Evolutionary conservation across 2,329 filamentous ascomycete species (phyloP), one percentile per base, ranked within the genome.

Genomic region (Simplicillium sp.): DNA sequence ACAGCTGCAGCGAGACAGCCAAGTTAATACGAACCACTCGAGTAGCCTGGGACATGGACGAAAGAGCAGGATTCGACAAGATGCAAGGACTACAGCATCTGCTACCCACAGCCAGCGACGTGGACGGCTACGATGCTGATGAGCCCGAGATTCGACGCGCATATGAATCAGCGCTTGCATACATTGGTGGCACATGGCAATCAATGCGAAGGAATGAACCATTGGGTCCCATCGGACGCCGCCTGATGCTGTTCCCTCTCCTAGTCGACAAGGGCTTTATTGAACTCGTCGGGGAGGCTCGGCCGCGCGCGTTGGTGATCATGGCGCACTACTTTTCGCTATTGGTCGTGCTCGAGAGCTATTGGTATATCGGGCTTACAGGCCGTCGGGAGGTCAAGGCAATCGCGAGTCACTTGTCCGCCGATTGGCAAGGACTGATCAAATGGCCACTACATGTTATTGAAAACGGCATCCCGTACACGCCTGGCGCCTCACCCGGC

Each of bases 271-370:
- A 31, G 3, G 42, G 44, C 7, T 53, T 50, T 31, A 42, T 49
- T 8, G 36, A 37, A 12, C 37, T 49, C 20, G 49, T 53, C 6
- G 49, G 44, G 16, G 46, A 51, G 42, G 34, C 36, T 34, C 44
- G 49, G 6, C 49, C 51, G 12, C 41, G 51, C 9, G 48, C 50
- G 5, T 45, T 53, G 4, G 45, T 52, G 1, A 44, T 52, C 13
- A 32, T 53, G 14, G 51, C 46, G 8, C 46, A 53, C 29, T 51
- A 50, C 16, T 53, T 51, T 43, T 46, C 49, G 1, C 31, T 49
- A 4, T 29, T 51, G 4, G 39, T 42, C 13, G 40, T 45, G 32
- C 28, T 51, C 3, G 39, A 43, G 33, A 33, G 40, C 4, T 33
- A 44, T 11, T 52, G 51, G 49, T 52, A 43, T 44, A 32, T 52